phyloP scores from a whole-genome alignment of 129 eudicot genomes.

The Mikania micrantha region DNA sequence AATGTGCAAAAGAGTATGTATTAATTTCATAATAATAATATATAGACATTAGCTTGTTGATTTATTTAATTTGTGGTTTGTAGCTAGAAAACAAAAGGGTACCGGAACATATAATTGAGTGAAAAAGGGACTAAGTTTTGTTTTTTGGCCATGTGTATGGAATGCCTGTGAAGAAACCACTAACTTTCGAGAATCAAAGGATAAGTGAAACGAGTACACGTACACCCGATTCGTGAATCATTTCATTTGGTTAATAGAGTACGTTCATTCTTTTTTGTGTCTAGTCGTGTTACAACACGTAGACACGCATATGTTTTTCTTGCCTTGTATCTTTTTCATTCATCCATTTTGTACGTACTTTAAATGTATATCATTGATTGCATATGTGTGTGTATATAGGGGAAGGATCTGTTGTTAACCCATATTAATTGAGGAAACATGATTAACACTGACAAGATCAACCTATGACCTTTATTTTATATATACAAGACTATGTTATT shows the following conservation, averaged over 20 bases:
- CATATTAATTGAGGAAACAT: too few relatives aligned
- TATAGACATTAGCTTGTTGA: too few relatives aligned
- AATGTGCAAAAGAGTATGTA: too few relatives aligned
- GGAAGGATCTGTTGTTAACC: too few relatives aligned
- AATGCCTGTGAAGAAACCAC: conserved; percentile 37
- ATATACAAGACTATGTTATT: too few relatives aligned
- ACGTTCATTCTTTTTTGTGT: conserved; percentile 25
- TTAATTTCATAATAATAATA: too few relatives aligned
- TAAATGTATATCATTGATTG: not conserved
- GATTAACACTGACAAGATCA: too few relatives aligned
- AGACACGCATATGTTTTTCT: not conserved
- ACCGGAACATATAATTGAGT: conserved; percentile 9
- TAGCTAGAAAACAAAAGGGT: too few relatives aligned
- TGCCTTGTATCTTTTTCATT: conserved; percentile 8
- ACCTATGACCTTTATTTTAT: too few relatives aligned
- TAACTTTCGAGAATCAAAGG: conserved; percentile 25
- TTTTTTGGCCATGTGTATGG: conserved; percentile 30
- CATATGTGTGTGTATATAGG: too few relatives aligned
- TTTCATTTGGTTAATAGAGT: not conserved
- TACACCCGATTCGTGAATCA: conserved; percentile 17
- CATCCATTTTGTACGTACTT: conserved; percentile 10
- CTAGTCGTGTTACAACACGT: conserved; percentile 28
- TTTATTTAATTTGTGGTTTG: too few relatives aligned
- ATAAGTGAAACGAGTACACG: conserved; percentile 11
- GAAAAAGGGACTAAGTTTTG: conserved; percentile 22